Evolutionary conservation across 179 eudicot species (phyloP), one percentile per base, ranked within the genome.

Genomic region (Spinacia oleracea): DNA sequence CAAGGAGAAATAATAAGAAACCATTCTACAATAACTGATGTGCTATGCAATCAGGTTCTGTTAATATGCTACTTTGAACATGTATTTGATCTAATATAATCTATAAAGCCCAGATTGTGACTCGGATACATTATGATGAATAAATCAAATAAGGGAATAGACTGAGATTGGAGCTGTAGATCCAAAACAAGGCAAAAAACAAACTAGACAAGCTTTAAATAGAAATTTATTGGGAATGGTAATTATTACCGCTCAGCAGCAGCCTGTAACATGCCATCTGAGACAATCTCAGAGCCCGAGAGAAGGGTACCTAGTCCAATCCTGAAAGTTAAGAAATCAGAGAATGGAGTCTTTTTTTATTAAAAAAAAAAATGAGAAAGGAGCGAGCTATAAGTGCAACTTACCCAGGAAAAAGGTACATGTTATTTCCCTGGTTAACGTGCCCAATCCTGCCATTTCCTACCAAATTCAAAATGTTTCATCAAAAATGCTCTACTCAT

Each of bases 201-300:
- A 29, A 76, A 60, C 62, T 38, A 27, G 29, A 51, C 8, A 42
- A 70, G 25, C 12, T 72, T 66, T 15, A 31, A 78, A 32, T 45
- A 77, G 70, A 78, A 8, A 67, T 38, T 38, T 38, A 38, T 38
- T 38, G 40, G 40, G 4, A 3, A 38, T 23, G 76, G 43, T 65
- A 40, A 59, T 72, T 59, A 56, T 53, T 93, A 93, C 98, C 97
- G 85, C 83, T 96, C 99, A 69, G 98, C 94, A 80, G 98, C 98
- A 77, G 99, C 98, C 86, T 96, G 99, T 89, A 96, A 87, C 99
- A 96, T 96, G 87, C 98, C 99, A 84, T 96, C 98, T 14, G 99
- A 89, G 78, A 96, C 80, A 63, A 90, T 78, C 79, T 88, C 86
- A 75, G 97, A 85, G 67, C 99, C 99, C 65, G 98, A 91, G 27